Conservation (phyloP, 1,139 yeast species). For the Geotrichum cucujoidarum region DNA sequence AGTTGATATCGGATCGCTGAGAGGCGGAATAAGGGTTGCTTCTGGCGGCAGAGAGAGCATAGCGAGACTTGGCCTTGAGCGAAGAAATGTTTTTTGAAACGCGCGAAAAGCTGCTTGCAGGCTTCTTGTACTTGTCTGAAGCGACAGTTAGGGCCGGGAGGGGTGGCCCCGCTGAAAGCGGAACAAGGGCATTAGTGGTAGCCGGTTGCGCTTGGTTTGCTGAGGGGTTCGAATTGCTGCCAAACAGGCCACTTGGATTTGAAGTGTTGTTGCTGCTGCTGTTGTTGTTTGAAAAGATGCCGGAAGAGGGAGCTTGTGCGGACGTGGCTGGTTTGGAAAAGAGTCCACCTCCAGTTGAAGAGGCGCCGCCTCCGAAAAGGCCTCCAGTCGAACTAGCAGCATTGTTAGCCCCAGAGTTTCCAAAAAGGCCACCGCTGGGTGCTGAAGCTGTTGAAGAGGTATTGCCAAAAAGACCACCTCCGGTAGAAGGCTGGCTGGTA, state of each 20-base stretch:
- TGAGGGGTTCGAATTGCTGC: conserved; percentile 21
- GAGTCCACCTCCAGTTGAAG: no score
- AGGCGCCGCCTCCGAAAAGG: no score
- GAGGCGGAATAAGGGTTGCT: conserved; percentile 1
- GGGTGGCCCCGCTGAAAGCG: neutral
- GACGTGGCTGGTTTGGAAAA: no score
- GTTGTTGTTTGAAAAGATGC: conserved; percentile 20
- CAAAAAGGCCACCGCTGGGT: conserved; percentile 13
- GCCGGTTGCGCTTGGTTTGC: conserved; percentile 17
- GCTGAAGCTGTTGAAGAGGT: neutral
- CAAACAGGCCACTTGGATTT: conserved; percentile 35
- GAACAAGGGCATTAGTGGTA: conserved; percentile 25
- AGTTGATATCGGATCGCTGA: conserved; percentile 1
- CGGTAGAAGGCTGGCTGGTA: neutral
- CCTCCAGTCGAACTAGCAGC: neutral
- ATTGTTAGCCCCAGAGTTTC: neutral
- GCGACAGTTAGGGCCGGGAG: conserved; percentile 11
- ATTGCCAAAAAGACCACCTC: neutral
- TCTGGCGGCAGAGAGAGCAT: neutral
- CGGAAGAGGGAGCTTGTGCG: no score
- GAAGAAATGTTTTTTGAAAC: neutral
- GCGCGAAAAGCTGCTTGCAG: neutral
- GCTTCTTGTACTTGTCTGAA: neutral
- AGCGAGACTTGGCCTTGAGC: conserved; percentile 5
- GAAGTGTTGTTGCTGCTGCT: conserved; percentile 25